phyloP scores from a whole-genome alignment of 2,329 filamentous ascomycete genomes.

The Pseudohalonectria lignicola region DNA sequence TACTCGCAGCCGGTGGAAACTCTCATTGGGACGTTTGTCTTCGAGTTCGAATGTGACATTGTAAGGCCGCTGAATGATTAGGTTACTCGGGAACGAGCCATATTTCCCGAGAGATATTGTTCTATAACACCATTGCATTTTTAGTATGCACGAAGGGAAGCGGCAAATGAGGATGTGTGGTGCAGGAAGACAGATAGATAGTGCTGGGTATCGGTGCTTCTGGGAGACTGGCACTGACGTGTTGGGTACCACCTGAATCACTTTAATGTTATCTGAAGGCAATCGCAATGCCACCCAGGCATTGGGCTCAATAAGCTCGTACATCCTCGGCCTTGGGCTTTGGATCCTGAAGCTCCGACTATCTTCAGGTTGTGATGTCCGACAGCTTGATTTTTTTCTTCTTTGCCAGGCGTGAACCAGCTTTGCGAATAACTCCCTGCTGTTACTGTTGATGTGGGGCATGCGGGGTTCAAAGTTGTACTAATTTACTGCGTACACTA shows the following conservation, averaged over 20 bases:
- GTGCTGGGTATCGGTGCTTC: not conserved
- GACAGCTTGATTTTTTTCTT: too few species aligned
- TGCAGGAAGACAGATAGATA: slow-evolving; percentile 4
- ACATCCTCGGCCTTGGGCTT: too few species aligned
- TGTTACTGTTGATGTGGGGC: too few species aligned
- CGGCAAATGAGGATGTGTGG: not conserved
- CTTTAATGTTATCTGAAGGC: slow-evolving; percentile 44
- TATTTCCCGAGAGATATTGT: slow-evolving; percentile 87
- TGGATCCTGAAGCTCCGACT: too few species aligned
- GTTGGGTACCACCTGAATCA: slow-evolving; percentile 48
- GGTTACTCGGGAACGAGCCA: slow-evolving; percentile 79
- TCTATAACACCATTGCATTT: slow-evolving; percentile 32
- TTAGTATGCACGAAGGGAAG: not conserved
- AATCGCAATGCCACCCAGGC: slow-evolving; percentile 50
- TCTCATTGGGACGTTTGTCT: slow-evolving; percentile 54
- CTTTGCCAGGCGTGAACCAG: too few species aligned
- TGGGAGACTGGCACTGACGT: slow-evolving; percentile 32
- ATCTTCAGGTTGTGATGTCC: too few species aligned
- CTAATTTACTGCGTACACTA: too few species aligned
- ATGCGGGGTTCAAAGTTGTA: too few species aligned
- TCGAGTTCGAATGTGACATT: slow-evolving; percentile 85
- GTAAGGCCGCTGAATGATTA: slow-evolving; percentile 83
- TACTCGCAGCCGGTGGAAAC: slow-evolving; percentile 60
- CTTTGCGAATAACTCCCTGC: too few species aligned
- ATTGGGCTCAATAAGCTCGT: slow-evolving; percentile 37